Conservation (phyloP, 805 yeast species). For the Hyphopichia homilentoma region DNA sequence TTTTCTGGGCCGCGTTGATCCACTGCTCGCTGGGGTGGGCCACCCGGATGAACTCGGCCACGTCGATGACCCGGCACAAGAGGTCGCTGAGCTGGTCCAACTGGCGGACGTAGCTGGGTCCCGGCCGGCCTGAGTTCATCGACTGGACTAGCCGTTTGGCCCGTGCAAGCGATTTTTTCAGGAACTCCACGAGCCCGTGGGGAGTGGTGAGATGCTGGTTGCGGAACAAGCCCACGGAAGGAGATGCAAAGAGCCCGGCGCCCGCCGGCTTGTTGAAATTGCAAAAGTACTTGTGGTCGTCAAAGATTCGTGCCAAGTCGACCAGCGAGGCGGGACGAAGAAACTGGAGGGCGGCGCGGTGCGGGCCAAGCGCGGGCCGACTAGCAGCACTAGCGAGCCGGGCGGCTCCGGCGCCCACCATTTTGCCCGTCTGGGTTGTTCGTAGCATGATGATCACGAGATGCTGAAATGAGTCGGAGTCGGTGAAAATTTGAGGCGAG, state of each 20-base stretch:
- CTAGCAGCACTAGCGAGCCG: too few relatives aligned
- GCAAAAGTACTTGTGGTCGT: conserved; percentile 56
- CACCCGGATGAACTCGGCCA: conserved; percentile 87
- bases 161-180: conserved; percentile 55
- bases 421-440: too few relatives aligned
- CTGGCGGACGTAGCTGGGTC: conserved; percentile 52
- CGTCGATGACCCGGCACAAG: conserved; percentile 87
- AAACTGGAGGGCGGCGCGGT: too few relatives aligned
- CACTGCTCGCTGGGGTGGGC: conserved; percentile 75
- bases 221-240: conserved; percentile 61
- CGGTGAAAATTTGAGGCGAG: too few relatives aligned
- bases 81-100: conserved; percentile 85
- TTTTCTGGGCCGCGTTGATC: conserved; percentile 76
- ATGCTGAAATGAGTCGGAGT: too few relatives aligned
- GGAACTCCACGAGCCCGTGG: conserved; percentile 64
- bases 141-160: conserved; percentile 61
- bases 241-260: conserved; percentile 9
- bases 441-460: too few relatives aligned
- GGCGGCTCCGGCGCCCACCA: too few relatives aligned
- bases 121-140: conserved; percentile 52
- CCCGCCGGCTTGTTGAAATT: conserved; percentile 37
- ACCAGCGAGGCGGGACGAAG: too few relatives aligned
- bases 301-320: conserved; percentile 53
- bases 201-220: conserved; percentile 71
- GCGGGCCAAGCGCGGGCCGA: too few relatives aligned